A percentile compares a stretch with the other conserved stretches of the same genome.
These are phyloP conservation scores for Aspergillus egyptiacus DNA, from an alignment of 495 filamentous ascomycete genomes.

Conservation along the genomic window DNA sequence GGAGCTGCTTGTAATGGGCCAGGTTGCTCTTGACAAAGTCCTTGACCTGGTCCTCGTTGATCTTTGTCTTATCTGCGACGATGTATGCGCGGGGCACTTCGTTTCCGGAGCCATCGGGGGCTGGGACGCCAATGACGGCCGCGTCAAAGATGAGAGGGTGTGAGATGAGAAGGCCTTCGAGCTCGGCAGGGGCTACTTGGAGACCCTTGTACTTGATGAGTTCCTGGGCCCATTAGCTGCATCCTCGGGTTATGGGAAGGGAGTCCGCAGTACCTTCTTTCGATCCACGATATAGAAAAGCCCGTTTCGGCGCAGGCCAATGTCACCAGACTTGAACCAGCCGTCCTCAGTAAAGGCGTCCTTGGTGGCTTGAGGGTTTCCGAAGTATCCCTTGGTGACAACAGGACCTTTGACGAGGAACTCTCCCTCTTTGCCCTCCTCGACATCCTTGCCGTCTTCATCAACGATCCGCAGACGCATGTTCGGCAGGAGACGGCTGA, in stretches of 20 bases:
- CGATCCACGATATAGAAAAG: conserved; percentile 51
- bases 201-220: conserved; percentile 72
- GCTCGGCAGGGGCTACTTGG: conserved; percentile 70
- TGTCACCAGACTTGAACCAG: conserved; percentile 56
- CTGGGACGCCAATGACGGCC: conserved; percentile 64
- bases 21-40: conserved; percentile 26
- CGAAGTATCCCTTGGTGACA: conserved; percentile 43
- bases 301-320: conserved; percentile 47
- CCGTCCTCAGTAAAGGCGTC: conserved; percentile 46
- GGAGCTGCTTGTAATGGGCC: conserved; percentile 19
- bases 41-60: conserved; percentile 26
- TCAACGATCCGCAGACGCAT: conserved; percentile 47
- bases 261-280: conserved; percentile 44
- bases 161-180: conserved; percentile 57
- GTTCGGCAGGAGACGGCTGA: conserved; percentile 44
- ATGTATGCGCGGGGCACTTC: conserved; percentile 73
- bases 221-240: conserved; percentile 42
- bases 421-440: conserved; percentile 43
- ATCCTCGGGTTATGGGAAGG: not conserved
- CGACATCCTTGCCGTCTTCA: conserved; percentile 50
- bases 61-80: conserved; percentile 45
- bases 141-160: conserved; percentile 62
- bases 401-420: conserved; percentile 63
- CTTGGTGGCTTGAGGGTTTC: conserved; percentile 46
- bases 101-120: conserved; percentile 52